Conservation (phyloP, 768 basidiomycete genomes). For the Boletus edulis region DNA sequence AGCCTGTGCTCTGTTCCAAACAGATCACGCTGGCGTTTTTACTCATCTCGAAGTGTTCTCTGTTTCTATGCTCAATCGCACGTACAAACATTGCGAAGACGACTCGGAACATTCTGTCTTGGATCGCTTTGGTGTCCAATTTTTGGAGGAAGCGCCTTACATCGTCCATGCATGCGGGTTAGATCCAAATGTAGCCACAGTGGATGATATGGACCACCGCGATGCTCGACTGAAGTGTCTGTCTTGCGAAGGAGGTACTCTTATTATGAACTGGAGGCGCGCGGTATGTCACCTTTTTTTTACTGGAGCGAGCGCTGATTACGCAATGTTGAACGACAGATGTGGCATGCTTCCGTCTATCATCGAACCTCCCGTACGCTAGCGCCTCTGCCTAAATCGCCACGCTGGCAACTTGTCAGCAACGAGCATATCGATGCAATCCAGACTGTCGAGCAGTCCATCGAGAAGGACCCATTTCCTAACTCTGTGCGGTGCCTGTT, state of each 20-base stretch:
- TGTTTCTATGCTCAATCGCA: not conserved
- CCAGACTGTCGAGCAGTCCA: constrained; percentile 1
- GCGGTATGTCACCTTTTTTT: constrained; percentile 3
- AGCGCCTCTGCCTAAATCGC: not conserved
- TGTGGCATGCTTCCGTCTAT: constrained; percentile 7
- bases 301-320: not conserved
- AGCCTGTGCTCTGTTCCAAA: constrained; percentile 10
- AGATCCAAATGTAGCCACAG: constrained; percentile 8
- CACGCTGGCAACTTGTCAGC: constrained; percentile 10
- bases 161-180: constrained; percentile 11
- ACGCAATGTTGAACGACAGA: not conserved
- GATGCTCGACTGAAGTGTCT: constrained; percentile 14
- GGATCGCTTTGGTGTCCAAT: not conserved
- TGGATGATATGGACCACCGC: constrained; percentile 9
- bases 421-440: constrained; percentile 7
- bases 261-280: constrained; percentile 11
- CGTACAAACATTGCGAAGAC: not conserved
- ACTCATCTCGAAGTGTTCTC: not conserved
- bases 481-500: not conserved
- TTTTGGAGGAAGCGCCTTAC: constrained; percentile 8
- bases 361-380: not conserved
- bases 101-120: not conserved
- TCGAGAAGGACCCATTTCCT: not conserved
- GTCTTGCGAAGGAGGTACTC: not conserved
- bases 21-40: not conserved